phyloP scores from a whole-genome alignment of 2,329 filamentous ascomycete genomes.

The Furcasterigmium furcatum region DNA sequence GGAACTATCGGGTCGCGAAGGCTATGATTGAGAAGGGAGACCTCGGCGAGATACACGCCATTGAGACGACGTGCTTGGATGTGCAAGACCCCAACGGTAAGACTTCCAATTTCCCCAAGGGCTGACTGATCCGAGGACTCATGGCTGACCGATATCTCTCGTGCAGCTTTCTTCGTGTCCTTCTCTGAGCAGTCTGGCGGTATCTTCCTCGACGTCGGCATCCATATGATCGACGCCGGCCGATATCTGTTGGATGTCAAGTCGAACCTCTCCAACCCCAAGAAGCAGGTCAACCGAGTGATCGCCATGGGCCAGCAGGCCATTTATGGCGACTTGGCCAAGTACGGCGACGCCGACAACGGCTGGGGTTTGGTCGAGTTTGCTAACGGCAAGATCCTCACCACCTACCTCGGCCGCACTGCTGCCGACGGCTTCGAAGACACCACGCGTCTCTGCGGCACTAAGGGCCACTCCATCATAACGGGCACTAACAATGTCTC shows the following conservation, averaged over 20 bases:
- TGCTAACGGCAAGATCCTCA: constrained; percentile 29
- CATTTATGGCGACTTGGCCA: constrained; percentile 23
- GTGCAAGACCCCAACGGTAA: constrained; percentile 15
- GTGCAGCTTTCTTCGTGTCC: constrained; percentile 21
- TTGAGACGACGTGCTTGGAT: constrained; percentile 16
- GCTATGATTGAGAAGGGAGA: background rate
- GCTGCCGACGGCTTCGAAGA: constrained; percentile 29
- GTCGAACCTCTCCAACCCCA: constrained; percentile 19
- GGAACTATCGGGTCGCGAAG: background rate
- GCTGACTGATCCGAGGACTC: too few relatives aligned
- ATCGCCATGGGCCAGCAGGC: constrained; percentile 25
- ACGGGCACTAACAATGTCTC: constrained; percentile 7
- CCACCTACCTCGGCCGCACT: constrained; percentile 27
- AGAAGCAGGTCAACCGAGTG: constrained; percentile 25
- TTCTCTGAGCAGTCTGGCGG: constrained; percentile 26
- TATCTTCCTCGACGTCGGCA: constrained; percentile 26
- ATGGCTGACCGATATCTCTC: too few relatives aligned
- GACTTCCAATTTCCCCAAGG: too few relatives aligned
- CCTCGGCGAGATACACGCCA: constrained; percentile 17
- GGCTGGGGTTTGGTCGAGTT: constrained; percentile 30
- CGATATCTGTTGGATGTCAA: constrained; percentile 20
- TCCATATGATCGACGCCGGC: constrained; percentile 22
- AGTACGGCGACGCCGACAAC: constrained; percentile 24
- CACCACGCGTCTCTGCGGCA: constrained; percentile 27
- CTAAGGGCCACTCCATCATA: constrained; percentile 22